Evolutionary conservation across 108 stramenopile species (phyloP), one percentile per base, ranked within the genome.

Genomic region (Conticribra weissflogii): DNA sequence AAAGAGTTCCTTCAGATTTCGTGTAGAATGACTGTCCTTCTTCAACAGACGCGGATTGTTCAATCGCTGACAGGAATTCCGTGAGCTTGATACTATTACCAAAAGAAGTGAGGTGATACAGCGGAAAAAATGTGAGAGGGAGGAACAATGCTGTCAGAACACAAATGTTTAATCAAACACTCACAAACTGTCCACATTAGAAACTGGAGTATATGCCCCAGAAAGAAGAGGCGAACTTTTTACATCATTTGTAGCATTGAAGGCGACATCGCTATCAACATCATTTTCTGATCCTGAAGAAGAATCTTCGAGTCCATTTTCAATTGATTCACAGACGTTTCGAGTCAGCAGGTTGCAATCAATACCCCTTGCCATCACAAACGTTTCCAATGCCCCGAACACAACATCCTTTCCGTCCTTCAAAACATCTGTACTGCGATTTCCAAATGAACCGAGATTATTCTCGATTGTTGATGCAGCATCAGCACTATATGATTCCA

Each of bases 101-200:
- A 25, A 69, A 12, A 12, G 33, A 50, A 62, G 25, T 33, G 4
- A 32, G n/a, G 52, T 27, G 28, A 23, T 19, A 24, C 46, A 49
- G 12, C 17, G 27, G 19, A 46, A 32, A 7, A 22, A 27, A 47
- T 5, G 29, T 17, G 4, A 18, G 8, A 52, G 29, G 17, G 44
- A 45, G 33, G 27, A 5, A 45, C 29, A 23, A 59, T 33, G 49
- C 31, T 47, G 15, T 56, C 9, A 41, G 36, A 49, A 50, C 29
- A 47, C n/a, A 59, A 18, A 32, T 17, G 18, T 30, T 16, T n/a
- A 28, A 56, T 21, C 54, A 56, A 47, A 18, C 7, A 69, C 64
- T 59, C 54, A 75, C 74, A 75, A 66, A 48, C 54, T 49, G 34
- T 76, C 67, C 30, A 76, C 61, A 54, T 70, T 65, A 18, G 63